Conservation (phyloP, 352 stramenopile species). For the Globisporangium alternatum region DNA sequence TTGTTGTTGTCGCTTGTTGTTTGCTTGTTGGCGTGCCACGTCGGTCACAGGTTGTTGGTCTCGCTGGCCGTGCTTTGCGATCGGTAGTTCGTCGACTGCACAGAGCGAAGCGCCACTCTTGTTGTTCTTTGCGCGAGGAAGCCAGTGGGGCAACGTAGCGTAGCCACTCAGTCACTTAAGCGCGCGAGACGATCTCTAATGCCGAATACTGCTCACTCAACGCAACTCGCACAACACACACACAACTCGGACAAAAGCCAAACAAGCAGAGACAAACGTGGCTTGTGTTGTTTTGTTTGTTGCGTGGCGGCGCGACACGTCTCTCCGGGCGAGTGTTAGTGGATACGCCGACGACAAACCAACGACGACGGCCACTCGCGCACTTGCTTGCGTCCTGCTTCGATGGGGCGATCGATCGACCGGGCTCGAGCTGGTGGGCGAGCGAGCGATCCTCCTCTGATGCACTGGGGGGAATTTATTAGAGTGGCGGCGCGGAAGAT, state of each 20-base stretch:
- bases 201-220: not conserved
- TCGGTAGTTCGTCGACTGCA: constrained; percentile 5
- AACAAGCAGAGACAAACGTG: not conserved
- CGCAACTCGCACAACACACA: not conserved
- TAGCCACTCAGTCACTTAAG: not conserved
- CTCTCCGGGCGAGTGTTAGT: not conserved
- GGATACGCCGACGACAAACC: constrained; percentile 8
- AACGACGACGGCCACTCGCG: constrained; percentile 1
- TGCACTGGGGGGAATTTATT: constrained; percentile 4
- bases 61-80: constrained; percentile 9
- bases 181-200: not conserved
- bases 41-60: constrained; percentile 1
- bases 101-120: constrained; percentile 1
- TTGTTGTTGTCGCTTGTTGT: constrained; percentile 6
- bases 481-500: constrained; percentile 10
- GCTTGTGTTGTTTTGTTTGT: not conserved
- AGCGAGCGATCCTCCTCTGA: not conserved
- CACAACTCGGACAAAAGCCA: not conserved
- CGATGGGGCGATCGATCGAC: constrained; percentile 12
- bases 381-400: not conserved
- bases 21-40: constrained; percentile 5
- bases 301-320: constrained; percentile 8
- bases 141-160: not conserved
- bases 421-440: not conserved
- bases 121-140: not conserved